Evolutionary conservation across 257 asterid species (phyloP), one percentile per base, ranked within the genome.

Genomic region (Solanum tacnaense): DNA sequence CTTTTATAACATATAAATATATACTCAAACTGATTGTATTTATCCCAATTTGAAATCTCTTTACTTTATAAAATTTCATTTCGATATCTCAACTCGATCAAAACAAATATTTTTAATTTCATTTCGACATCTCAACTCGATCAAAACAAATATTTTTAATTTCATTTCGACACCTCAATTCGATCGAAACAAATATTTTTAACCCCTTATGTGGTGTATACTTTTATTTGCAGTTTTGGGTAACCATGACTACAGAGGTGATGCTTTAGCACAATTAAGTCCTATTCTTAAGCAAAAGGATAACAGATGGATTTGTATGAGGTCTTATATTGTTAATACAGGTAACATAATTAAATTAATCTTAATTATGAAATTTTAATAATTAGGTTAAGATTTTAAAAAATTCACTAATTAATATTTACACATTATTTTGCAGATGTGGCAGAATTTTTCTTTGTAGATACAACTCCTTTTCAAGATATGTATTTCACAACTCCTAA

Each of bases 191-290:
- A n/a, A 25, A 65, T 25, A n/a, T 67, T 67, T 27, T 25, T 11
- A 27, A 25, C 29, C 32, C 15, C 15, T 3, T 3, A 18, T 21
- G 67, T 58, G 18, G 29, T 73, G 49, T 5, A 41, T 41, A 3
- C 7, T 41, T 78, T 7, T 27, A 46, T 29, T 74, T 88, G 89
- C 90, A 95, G 98, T 95, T 85, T 89, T 95, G 65, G 98, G 98
- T 31, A 95, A 94, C 90, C 98, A 95, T 78, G 98, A 95, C 38
- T 95, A 94, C 21, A 89, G 87, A 86, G 98, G 98, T 5, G 91
- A 89, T 39, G 90, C 90, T 6, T 89, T 85, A 86, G 97, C 96
- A 49, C 98, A 95, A 78, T 62, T 94, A 83, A 95, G 94, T 84
- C 89, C 92, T 7, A 79, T 38, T 20, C 96, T 93, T 1, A 91